A percentile compares a stretch with the other conserved stretches of the same genome.
phyloP scores from a whole-genome alignment of 345 rosid genomes.

The Limnanthes douglasii region DNA sequence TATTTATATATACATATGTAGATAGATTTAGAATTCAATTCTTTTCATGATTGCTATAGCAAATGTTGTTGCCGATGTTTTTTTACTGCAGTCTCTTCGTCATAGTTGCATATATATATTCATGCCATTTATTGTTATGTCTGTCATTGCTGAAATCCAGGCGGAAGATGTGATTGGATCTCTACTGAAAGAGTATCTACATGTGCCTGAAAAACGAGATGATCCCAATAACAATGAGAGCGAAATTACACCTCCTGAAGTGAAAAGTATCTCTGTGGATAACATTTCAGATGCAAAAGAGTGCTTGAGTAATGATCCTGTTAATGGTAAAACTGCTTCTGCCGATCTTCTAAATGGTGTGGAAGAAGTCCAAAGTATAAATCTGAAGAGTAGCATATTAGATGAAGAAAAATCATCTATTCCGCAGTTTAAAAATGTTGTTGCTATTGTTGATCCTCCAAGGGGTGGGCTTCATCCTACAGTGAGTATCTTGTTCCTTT shows the following conservation, averaged over 20 bases:
- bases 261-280: slow-evolving; percentile 10
- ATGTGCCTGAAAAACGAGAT: slow-evolving; percentile 23
- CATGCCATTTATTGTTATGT: not conserved
- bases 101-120: not conserved
- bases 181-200: slow-evolving; percentile 57
- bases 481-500: slow-evolving; percentile 23
- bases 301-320: slow-evolving; percentile 19
- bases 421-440: slow-evolving; percentile 52
- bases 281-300: slow-evolving; percentile 11
- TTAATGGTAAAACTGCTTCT: slow-evolving; percentile 11
- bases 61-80: not conserved
- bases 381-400: slow-evolving; percentile 15
- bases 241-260: slow-evolving; percentile 18
- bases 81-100: not conserved
- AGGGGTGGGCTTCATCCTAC: slow-evolving; percentile 83
- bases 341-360: slow-evolving; percentile 14
- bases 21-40: no score
- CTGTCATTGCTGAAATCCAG: slow-evolving; percentile 18
- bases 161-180: slow-evolving; percentile 91
- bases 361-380: slow-evolving; percentile 18
- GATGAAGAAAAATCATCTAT: slow-evolving; percentile 17
- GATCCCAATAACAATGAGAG: slow-evolving; percentile 14
- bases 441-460: slow-evolving; percentile 98
- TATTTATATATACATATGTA: not conserved
- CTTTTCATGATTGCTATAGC: no score